Evolutionary conservation across 371 early-diverging fungal species (phyloP).

Genomic region (Mortierella sp.): DNA sequence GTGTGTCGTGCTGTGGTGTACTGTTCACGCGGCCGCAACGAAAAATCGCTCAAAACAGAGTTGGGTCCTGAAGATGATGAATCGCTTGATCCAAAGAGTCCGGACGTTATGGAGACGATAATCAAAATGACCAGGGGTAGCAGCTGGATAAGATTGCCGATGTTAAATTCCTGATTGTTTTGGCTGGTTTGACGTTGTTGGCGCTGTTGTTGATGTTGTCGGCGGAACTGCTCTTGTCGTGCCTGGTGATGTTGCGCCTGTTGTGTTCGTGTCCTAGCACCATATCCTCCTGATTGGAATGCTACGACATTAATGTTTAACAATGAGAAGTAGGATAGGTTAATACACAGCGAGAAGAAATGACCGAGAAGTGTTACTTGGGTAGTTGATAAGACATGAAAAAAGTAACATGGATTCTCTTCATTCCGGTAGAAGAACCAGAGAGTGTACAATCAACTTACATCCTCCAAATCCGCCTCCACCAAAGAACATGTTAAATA

Average conservation of each 20-base stretch:
- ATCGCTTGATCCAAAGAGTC: conserved; percentile 29
- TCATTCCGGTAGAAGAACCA: background rate
- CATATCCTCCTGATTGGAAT: conserved; percentile 57
- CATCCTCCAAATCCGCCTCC: conserved; percentile 66
- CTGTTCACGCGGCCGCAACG: conserved; percentile 34
- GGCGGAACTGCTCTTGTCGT: conserved; percentile 31
- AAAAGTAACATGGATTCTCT: background rate
- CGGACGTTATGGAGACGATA: conserved; percentile 32
- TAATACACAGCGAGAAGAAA: background rate
- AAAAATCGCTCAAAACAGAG: conserved; percentile 31
- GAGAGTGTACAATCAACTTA: conserved; percentile 3
- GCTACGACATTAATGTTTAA: conserved; percentile 17
- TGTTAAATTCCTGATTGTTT: conserved; percentile 1
- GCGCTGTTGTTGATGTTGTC: conserved; percentile 35
- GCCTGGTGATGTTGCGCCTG: conserved; percentile 30
- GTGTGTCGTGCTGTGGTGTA: conserved; percentile 39
- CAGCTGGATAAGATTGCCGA: conserved; percentile 34
- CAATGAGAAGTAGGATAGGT: background rate
- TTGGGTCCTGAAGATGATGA: conserved; percentile 11
- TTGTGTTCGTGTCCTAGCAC: conserved; percentile 28
- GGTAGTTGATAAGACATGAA: background rate
- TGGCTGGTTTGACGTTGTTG: conserved; percentile 25
- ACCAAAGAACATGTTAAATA: conserved; percentile 97
- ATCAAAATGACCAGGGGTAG: conserved; percentile 47
- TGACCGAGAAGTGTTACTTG: background rate